phyloP scores from a whole-genome alignment of 2,329 filamentous ascomycete species.

The Lachnellula occidentalis region DNA sequence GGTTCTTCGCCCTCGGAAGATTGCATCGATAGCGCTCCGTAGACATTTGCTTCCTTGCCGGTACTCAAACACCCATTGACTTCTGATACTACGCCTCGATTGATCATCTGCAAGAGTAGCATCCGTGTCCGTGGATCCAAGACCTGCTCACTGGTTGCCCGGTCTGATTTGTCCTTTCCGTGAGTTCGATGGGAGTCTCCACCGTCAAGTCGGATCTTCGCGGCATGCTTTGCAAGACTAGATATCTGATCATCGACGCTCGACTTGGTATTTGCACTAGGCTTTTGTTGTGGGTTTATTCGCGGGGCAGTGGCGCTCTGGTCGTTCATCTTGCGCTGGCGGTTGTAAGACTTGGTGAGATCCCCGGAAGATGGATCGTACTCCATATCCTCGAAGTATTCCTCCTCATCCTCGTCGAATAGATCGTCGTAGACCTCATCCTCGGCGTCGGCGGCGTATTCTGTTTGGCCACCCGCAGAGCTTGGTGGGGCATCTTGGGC shows the following conservation, averaged over 20 bases:
- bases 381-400: constrained; percentile 52
- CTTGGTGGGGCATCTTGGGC: constrained; percentile 29
- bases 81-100: constrained; percentile 80
- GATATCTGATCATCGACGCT: constrained; percentile 84
- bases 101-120: constrained; percentile 95
- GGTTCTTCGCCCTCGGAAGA: constrained; percentile 43
- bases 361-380: constrained; percentile 57
- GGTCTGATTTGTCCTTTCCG: constrained; percentile 83
- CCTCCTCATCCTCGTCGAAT: constrained; percentile 56
- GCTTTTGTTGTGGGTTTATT: constrained; percentile 67
- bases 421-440: constrained; percentile 41
- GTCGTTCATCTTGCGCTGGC: constrained; percentile 64
- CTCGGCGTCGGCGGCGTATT: constrained; percentile 33
- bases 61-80: constrained; percentile 94
- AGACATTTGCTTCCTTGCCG: constrained; percentile 97
- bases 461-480: constrained; percentile 25
- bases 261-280: constrained; percentile 70
- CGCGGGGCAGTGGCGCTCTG: constrained; percentile 49
- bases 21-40: constrained; percentile 70
- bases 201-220: constrained; percentile 75
- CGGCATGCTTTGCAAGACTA: constrained; percentile 76
- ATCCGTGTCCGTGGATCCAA: constrained; percentile 90
- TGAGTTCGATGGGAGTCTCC: constrained; percentile 49
- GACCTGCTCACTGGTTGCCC: constrained; percentile 91
- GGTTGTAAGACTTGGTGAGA: constrained; percentile 79